Conservation (phyloP, 2,329 filamentous ascomycete genomes). For the Fulvia fulva region DNA sequence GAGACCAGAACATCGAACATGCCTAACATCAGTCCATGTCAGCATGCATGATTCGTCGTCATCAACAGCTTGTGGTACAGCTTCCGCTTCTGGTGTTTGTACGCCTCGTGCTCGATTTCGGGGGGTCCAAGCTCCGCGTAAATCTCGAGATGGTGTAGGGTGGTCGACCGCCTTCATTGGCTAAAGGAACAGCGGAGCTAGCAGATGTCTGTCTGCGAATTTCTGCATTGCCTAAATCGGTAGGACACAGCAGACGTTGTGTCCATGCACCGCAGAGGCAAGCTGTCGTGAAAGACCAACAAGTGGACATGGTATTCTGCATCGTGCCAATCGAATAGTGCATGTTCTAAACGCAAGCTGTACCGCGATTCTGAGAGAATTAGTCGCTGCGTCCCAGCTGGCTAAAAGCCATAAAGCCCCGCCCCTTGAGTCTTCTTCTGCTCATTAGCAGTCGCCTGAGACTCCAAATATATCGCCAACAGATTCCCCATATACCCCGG, state of each 20-base stretch:
- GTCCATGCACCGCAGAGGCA: not conserved
- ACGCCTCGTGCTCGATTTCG: no score
- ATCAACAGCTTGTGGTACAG: no score
- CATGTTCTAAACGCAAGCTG: no score
- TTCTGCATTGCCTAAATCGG: not conserved
- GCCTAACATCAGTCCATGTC: no score
- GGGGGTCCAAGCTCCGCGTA: not conserved
- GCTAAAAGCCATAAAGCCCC: not conserved
- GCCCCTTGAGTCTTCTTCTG: slow-evolving; percentile 1
- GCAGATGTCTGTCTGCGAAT: not conserved
- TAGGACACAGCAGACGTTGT: not conserved
- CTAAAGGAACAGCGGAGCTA: not conserved
- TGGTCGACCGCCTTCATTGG: not conserved
- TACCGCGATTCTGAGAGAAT: no score
- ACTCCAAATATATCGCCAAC: slow-evolving; percentile 7
- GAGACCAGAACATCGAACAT: no score
- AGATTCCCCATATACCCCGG: slow-evolving; percentile 4
- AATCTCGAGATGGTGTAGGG: not conserved
- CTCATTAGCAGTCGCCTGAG: not conserved
- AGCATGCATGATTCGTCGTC: no score
- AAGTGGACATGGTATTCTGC: no score
- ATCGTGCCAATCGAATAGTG: no score
- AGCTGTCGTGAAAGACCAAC: not conserved
- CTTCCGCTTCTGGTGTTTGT: no score
- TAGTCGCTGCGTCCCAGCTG: no score